Evolutionary conservation across 1,139 yeast genomes (phyloP).

Genomic region (Kodamaea fungicola): DNA sequence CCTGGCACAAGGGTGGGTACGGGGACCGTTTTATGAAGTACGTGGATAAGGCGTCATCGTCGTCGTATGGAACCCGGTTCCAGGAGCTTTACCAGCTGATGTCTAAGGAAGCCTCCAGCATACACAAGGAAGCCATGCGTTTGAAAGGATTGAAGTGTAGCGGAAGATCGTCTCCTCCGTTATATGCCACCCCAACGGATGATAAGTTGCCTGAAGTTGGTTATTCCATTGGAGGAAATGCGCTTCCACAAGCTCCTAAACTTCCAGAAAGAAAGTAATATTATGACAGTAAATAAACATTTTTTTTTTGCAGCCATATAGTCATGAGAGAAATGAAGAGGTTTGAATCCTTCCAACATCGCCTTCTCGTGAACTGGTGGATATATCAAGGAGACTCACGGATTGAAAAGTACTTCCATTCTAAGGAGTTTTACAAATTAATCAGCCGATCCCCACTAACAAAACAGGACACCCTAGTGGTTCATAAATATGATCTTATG

Average conservation of each 20-base stretch:
- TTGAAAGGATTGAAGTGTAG: slow-evolving; percentile 52
- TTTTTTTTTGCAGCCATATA: no score
- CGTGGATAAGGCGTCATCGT: slow-evolving; percentile 44
- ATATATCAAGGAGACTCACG: no score
- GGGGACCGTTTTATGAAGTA: slow-evolving; percentile 38
- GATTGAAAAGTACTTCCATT: no score
- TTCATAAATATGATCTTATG: background rate
- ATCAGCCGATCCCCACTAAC: no score
- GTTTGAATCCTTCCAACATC: no score
- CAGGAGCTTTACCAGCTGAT: slow-evolving; percentile 51
- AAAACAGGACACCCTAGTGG: background rate
- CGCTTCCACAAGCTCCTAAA: no score
- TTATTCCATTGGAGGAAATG: background rate
- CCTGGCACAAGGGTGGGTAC: slow-evolving; percentile 16
- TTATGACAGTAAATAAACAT: no score
- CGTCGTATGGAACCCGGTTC: slow-evolving; percentile 48
- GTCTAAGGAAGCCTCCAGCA: slow-evolving; percentile 56
- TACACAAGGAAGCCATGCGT: slow-evolving; percentile 71
- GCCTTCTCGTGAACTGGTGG: no score
- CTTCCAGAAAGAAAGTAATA: no score
- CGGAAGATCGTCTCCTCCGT: background rate
- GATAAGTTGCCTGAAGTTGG: slow-evolving; percentile 1
- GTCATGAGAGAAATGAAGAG: no score
- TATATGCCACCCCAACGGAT: background rate
- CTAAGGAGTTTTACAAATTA: no score